Base-by-base conservation (phyloP, 2,329 filamentous ascomycete species). In the Ophiocordyceps australis region DNA sequence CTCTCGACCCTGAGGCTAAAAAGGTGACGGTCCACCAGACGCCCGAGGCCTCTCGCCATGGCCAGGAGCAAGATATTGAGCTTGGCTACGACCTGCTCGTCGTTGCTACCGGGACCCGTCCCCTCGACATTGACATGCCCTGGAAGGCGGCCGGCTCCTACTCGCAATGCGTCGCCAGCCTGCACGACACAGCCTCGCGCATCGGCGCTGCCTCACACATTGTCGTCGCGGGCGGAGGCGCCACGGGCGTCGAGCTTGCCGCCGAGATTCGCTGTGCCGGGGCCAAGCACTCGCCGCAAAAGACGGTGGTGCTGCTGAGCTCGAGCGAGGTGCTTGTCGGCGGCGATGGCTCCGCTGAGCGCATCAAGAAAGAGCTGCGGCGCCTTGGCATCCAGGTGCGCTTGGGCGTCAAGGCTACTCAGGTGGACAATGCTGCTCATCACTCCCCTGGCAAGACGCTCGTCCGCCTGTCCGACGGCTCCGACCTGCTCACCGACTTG, bases 241-340 rank as follows among this genome's bases (percentile, higher is more conserved):
- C 49, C 13, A 66, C 61, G 0, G 63, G 62, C 14, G 41, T 57
- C 17, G 63, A 68, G 41, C 45, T 58, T 7, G 55, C 53, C 5
- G 63, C 55, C 20, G 63, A 68, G 43, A 52, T 68, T 15, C 62
- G 52, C 7, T 50, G n/a, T 3, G 63, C 55, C 21, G 66, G 72
- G 49, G 52, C 72, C 15, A 55, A 50, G 24, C 58, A 50, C 41
- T 69, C 52, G 40, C 55, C 54, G 33, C 46, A 52, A 14, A 63
- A 64, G 35, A 50, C 56, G 31, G 50, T 70, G 18, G 32, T 63
- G 4, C 52, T 70, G 16, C 45, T 69, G 5, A 50, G 49, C 3
- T 49, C 46, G 4, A 49, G 43, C 25, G 37, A 46, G 11, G 43
- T 49, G 27, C 33, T 68, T 11, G 43, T 67, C 8, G 39, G 41